Evolutionary conservation across 768 basidiomycete genomes (phyloP), one percentile per base, ranked within the genome.

Genomic region (Collybiopsis luxurians): DNA sequence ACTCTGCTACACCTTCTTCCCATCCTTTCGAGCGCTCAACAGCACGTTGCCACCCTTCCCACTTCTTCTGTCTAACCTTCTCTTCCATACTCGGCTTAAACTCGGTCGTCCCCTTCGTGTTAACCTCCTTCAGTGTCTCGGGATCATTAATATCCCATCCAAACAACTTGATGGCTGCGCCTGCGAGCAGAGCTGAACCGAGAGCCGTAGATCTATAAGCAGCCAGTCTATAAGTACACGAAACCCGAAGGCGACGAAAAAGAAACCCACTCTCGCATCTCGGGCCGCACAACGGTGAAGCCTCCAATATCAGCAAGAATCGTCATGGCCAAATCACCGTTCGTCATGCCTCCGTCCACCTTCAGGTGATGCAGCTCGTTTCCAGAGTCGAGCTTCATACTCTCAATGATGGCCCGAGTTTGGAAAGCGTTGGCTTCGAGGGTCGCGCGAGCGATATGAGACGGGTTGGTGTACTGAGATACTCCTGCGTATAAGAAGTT

Each of bases 331-430:
- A 90, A 71, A 66, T 96, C 92, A 31, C 92, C 91, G 61, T 95
- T 96, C 11, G 95, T 97, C 90, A 97, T 95, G 15, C 95, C 94
- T n/a, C 97, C 97, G 69, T 98, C 97, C 34, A 99, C 96, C 69
- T 89, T 95, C 60, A 99, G 84, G 63, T 89, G 81, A 66, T 88
- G 86, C 53, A 97, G 79, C 46, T 90, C 85, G 4, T 78, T 76
- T 15, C 81, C 81, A n/a, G 91, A 89, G 73, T 99, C 96, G 53
- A 90, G 75, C 68, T 90, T 87, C 90, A 99, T 99, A 66, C 91
- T 89, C 69, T 98, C 94, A 47, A 98, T 81, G 63, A 99, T 92
- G 7, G 93, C 97, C 56, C 90, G 85, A 12, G 96, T 97, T 72
- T 98, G 95, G 78, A 88, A 98, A 13, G 94, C 95, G 58, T 91